phyloP scores from a whole-genome alignment of 805 yeast genomes.

The Wickerhamiella occidentalis region DNA sequence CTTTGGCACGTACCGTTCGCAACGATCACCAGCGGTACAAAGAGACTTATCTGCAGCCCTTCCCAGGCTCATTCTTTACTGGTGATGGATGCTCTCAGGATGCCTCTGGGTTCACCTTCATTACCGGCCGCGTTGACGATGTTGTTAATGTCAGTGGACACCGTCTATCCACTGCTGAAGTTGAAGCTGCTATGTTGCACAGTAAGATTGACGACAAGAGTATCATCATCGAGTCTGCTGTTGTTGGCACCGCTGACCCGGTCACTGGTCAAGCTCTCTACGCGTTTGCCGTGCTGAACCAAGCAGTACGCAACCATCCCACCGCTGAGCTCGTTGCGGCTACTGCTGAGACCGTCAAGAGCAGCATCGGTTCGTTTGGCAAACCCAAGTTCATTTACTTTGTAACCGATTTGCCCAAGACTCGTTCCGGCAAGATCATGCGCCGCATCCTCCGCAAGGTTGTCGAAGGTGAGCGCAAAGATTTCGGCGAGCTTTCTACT shows the following conservation, averaged over 20 bases:
- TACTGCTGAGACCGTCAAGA: constrained; percentile 66
- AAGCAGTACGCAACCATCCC: constrained; percentile 15
- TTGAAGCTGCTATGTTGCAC: constrained; percentile 54
- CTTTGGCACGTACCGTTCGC: constrained; percentile 76
- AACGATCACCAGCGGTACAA: constrained; percentile 58
- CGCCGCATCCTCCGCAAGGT: constrained; percentile 84
- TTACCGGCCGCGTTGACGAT: constrained; percentile 77
- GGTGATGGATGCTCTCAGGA: constrained; percentile 89
- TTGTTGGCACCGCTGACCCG: constrained; percentile 72
- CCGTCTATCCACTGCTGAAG: constrained; percentile 78
- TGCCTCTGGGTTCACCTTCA: constrained; percentile 75
- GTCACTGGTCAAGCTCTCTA: constrained; percentile 80
- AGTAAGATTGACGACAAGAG: constrained; percentile 44
- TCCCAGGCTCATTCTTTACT: constrained; percentile 71
- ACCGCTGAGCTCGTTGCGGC: constrained; percentile 34
- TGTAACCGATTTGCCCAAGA: constrained; percentile 80
- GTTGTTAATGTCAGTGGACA: constrained; percentile 83
- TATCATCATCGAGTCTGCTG: constrained; percentile 63
- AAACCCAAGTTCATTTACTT: constrained; percentile 73
- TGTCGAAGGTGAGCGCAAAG: constrained; percentile 74
- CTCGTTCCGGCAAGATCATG: constrained; percentile 91
- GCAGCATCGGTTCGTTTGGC: constrained; percentile 72
- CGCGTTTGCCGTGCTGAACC: constrained; percentile 66
- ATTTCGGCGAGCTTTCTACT: constrained; percentile 76
- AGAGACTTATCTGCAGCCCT: constrained; percentile 75